Base-by-base conservation (phyloP, 108 stramenopile species). In the Craspedostauros australis region DNA sequence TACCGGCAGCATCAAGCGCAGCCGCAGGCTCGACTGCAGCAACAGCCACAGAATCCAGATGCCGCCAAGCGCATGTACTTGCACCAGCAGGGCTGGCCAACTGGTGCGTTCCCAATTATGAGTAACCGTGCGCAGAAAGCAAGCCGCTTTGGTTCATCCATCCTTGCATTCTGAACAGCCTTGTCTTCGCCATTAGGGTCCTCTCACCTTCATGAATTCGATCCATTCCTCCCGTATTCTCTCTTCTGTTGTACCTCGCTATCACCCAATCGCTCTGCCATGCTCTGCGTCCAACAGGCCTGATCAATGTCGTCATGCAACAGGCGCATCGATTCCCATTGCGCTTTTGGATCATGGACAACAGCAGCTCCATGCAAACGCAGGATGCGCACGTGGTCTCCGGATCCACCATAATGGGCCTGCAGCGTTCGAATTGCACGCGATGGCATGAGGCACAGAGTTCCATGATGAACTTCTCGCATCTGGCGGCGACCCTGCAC, bases 391-490 rank as follows among this genome's bases (percentile, higher is more conserved):
- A 81, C 57, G 44, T 44, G 3, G 48, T 82, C 64, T 59, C 55
- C 4, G 27, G 57, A 28, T 6, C 21, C 5, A 14, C 5, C 38
- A 15, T 46, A 39, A 37, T 45, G 62, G 53, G 12, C 41, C 45
- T 34, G 41, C 54, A 14, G 33, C 38, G 2, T n/a, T n/a, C n/a
- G 9, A 11, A 26, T 9, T 80, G 79, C 52, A 80, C 79, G 5
- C 65, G 91, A 42, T 88, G 86, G 91, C 74, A 80, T 32, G 91
- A 88, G 57, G 47, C 86, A 23, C 41, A 41, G 38, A 80, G 82
- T 45, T 74, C 77, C 39, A 63, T 88, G 14, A 38, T 24, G 16
- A 84, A 80, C 51, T 84, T 88, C 56, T 77, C 69, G 5, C 72
- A 83, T 41, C 57, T 87, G 53, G 65, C 83, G 7, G 62, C 79